Percentiles rank a stretch among this genome's conserved stretches.
Evolutionary conservation across 2,329 filamentous ascomycete genomes (phyloP).

Genomic region (Chaetothyriales sp.): DNA sequence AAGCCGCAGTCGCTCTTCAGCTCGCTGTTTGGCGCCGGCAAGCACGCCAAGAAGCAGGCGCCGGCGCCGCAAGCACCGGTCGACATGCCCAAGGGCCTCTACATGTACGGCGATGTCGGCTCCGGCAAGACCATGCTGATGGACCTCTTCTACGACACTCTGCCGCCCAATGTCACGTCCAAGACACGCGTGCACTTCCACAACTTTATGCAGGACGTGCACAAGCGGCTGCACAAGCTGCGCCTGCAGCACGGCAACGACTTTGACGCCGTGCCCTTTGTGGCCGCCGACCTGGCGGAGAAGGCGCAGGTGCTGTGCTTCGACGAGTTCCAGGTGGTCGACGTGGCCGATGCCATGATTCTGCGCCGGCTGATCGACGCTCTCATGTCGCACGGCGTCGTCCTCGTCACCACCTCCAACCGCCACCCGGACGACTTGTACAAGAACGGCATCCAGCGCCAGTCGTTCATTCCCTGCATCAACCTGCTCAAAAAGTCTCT

Average conservation of each 20-base stretch:
- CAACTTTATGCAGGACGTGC: conserved; percentile 98
- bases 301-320: conserved; percentile 81
- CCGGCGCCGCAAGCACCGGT: conserved; percentile 42
- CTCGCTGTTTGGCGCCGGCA: conserved; percentile 31
- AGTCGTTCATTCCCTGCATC: conserved; percentile 92
- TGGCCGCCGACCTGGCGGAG: conserved; percentile 87
- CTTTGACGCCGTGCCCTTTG: conserved; percentile 77
- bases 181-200: conserved; percentile 97
- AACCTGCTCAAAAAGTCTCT: conserved; percentile 74
- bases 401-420: conserved; percentile 91
- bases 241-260: conserved; percentile 83
- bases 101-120: conserved; percentile 92
- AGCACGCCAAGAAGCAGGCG: conserved; percentile 35
- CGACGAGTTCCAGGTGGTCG: conserved; percentile 97
- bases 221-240: conserved; percentile 76
- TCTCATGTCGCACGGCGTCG: conserved; percentile 92
- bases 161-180: conserved; percentile 62
- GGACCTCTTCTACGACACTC: conserved; percentile 92
- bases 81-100: conserved; percentile 74
- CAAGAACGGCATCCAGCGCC: conserved; percentile 92
- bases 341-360: conserved; percentile 98
- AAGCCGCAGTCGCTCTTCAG: conserved; percentile 41
- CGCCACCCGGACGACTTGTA: conserved; percentile 93
- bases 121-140: conserved; percentile 99
- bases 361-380: conserved; percentile 70